Percentiles rank a stretch among this genome's conserved stretches.
Conservation (phyloP, 306 rosid species). For the Cicer bijugum region DNA sequence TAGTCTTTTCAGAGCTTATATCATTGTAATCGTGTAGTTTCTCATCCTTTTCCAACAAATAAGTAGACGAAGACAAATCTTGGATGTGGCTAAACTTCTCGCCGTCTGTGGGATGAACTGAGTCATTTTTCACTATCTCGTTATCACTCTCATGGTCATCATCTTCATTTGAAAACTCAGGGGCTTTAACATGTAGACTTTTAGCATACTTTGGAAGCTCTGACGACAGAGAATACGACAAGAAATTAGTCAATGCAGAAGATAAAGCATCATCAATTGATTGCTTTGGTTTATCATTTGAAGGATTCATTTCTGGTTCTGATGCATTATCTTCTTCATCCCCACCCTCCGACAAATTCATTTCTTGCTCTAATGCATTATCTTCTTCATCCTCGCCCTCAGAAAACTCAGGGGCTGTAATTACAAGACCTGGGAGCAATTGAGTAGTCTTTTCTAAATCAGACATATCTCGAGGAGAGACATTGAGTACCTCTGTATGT, state of each 20-base stretch:
- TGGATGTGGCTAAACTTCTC: constrained; percentile 37
- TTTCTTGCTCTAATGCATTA: constrained; percentile 37
- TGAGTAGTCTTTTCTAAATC: constrained; percentile 52
- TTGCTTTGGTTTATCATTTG: constrained; percentile 53
- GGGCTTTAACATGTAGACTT: constrained; percentile 56
- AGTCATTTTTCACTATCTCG: constrained; percentile 39
- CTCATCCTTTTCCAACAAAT: constrained; percentile 42
- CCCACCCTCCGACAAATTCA: constrained; percentile 50
- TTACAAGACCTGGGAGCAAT: constrained; percentile 67
- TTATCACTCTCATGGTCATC: constrained; percentile 45
- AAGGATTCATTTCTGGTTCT: constrained; percentile 42
- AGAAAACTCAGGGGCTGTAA: constrained; percentile 84
- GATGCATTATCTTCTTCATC: constrained; percentile 53
- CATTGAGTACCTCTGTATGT: constrained; percentile 45
- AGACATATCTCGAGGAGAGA: constrained; percentile 43
- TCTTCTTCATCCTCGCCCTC: constrained; percentile 66
- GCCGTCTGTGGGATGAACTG: constrained; percentile 41
- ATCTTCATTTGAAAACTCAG: constrained; percentile 64
- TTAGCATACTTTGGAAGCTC: constrained; percentile 51
- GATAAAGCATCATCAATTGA: constrained; percentile 82
- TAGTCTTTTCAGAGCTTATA: constrained; percentile 43
- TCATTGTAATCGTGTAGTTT: constrained; percentile 36
- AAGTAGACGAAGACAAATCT: constrained; percentile 41
- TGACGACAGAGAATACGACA: constrained; percentile 54
- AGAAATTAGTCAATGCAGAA: constrained; percentile 78